Percentiles rank a stretch among this genome's conserved stretches.
Evolutionary conservation across 2,329 filamentous ascomycete species (phyloP).

Genomic region (Colletotrichum camelliae): DNA sequence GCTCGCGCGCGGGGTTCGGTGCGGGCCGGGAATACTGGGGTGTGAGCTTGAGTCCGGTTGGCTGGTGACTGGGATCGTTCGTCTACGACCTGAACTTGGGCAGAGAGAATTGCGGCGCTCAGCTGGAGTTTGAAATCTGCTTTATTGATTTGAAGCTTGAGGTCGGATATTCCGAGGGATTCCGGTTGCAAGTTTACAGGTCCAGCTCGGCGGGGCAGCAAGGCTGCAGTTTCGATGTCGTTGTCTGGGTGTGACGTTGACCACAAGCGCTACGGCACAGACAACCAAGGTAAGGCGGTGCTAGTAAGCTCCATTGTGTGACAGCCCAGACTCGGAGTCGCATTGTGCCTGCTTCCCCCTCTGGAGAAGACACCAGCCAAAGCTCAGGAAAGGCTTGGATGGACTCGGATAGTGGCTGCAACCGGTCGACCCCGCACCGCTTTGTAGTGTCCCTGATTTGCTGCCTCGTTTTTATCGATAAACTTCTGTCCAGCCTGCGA

Average conservation of each 20-base stretch:
- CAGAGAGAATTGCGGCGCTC: background rate
- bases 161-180: background rate
- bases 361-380: background rate
- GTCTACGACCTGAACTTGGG: background rate
- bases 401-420: background rate
- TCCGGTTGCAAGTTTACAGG: background rate
- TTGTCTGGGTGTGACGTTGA: slow-evolving; percentile 3
- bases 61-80: background rate
- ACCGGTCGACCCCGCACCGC: background rate
- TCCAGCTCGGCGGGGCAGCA: background rate
- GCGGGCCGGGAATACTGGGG: slow-evolving; percentile 3
- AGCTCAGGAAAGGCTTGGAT: background rate
- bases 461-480: background rate
- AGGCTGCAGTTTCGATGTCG: background rate
- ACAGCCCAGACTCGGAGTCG: background rate
- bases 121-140: background rate
- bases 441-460: background rate
- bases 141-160: background rate
- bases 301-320: slow-evolving; percentile 12
- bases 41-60: background rate
- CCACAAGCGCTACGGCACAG: slow-evolving; percentile 7
- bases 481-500: background rate
- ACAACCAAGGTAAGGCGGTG: background rate
- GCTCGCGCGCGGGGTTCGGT: slow-evolving; percentile 11
- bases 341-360: background rate